Evolutionary conservation across 345 rosid genomes (phyloP).

Genomic region (Acer saccharum): DNA sequence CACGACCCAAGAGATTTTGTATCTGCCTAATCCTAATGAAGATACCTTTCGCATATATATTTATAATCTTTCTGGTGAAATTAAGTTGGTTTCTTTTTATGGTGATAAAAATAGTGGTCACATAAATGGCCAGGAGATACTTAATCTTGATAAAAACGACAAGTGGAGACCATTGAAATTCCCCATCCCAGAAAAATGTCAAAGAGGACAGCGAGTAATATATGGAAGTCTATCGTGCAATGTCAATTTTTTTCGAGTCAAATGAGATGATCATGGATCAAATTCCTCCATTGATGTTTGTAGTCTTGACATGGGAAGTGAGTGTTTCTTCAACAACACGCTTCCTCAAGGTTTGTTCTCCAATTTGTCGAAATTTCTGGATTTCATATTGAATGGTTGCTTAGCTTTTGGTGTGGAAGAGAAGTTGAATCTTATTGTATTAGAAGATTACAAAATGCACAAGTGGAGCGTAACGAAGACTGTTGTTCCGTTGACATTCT

Average conservation of each 20-base stretch:
- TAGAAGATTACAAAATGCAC: background rate
- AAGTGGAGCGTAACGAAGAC: constrained; percentile 10
- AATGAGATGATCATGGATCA: background rate
- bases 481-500: background rate
- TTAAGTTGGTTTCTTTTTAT: background rate
- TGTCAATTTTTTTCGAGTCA: too few relatives aligned
- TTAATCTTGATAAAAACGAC: background rate
- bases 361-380: background rate
- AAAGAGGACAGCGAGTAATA: too few relatives aligned
- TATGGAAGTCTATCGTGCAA: background rate
- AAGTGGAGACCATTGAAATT: background rate
- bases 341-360: background rate
- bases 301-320: background rate
- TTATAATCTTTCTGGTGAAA: background rate
- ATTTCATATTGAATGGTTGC: background rate
- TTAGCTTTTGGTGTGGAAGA: background rate
- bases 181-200: background rate
- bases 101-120: background rate
- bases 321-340: background rate
- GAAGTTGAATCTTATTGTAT: background rate
- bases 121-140: background rate
- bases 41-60: background rate
- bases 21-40: background rate
- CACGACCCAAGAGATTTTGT: background rate
- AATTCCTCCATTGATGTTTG: background rate